Conservation (phyloP, 2,329 filamentous ascomycete genomes). For the Aureobasidium mangrovei region DNA sequence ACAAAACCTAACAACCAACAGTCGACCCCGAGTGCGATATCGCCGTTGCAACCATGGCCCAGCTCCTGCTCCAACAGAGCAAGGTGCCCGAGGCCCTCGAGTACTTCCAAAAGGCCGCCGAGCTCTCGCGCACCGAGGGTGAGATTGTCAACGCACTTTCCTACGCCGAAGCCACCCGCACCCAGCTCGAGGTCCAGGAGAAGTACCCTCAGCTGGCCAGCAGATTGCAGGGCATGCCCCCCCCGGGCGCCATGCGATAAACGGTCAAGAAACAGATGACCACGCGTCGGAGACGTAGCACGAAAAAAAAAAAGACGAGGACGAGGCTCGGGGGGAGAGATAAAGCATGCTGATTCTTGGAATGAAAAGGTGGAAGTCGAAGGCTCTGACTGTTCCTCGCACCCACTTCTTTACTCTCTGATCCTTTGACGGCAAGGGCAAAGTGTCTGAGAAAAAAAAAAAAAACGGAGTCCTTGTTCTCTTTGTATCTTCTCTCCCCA, state of each 20-base stretch:
- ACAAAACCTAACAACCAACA: slow-evolving; percentile 37
- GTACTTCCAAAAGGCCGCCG: slow-evolving; percentile 94
- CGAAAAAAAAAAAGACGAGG: no score
- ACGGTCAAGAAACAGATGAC: neutral
- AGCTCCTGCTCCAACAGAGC: slow-evolving; percentile 92
- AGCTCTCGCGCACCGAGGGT: slow-evolving; percentile 85
- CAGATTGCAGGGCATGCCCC: slow-evolving; percentile 39
- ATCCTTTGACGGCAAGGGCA: no score
- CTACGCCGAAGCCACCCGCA: slow-evolving; percentile 93
- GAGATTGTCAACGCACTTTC: slow-evolving; percentile 95
- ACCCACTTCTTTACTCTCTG: no score
- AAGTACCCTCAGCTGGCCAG: slow-evolving; percentile 45
- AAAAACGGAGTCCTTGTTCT: no score
- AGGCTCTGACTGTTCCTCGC: no score
- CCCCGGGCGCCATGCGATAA: slow-evolving; percentile 18
- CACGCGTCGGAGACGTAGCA: no score
- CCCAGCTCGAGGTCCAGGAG: slow-evolving; percentile 68
- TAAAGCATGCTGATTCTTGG: no score
- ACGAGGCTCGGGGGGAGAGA: no score
- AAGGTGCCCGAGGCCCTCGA: slow-evolving; percentile 91
- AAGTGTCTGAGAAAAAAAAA: no score
- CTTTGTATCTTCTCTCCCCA: no score
- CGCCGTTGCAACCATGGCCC: slow-evolving; percentile 96
- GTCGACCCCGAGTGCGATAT: slow-evolving; percentile 99
- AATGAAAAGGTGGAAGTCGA: no score